Percentiles rank a stretch among this genome's conserved stretches.
Evolutionary conservation across 2,329 filamentous ascomycete species (phyloP).

Genomic region (Plenodomus lindquistii): DNA sequence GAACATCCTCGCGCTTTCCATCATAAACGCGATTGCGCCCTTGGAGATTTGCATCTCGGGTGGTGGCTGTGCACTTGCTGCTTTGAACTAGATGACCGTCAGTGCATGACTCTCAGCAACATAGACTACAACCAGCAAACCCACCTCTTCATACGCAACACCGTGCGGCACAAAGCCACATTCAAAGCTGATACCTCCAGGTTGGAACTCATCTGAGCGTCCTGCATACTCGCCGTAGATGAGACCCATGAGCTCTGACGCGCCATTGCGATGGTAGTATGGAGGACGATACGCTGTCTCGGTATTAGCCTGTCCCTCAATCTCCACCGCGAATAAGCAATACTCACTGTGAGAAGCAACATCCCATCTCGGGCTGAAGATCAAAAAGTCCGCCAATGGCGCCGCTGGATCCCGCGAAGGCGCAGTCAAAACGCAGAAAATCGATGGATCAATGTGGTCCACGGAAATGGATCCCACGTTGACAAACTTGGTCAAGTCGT

Average conservation of each 20-base stretch:
- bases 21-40: constrained; percentile 67
- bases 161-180: constrained; percentile 73
- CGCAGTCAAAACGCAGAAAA: constrained; percentile 70
- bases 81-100: constrained; percentile 47
- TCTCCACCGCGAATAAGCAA: neutral
- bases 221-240: constrained; percentile 62
- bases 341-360: constrained; percentile 57
- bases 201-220: constrained; percentile 58
- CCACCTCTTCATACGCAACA: constrained; percentile 56
- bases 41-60: constrained; percentile 46
- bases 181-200: constrained; percentile 66
- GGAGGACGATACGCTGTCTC: constrained; percentile 47
- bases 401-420: constrained; percentile 62
- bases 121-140: neutral
- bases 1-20: constrained; percentile 54
- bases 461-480: constrained; percentile 73
- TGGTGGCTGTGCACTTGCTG: constrained; percentile 55
- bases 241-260: constrained; percentile 69
- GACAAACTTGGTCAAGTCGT: constrained; percentile 77
- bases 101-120: neutral
- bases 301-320: neutral
- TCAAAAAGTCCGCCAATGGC: constrained; percentile 67
- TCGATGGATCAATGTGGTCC: constrained; percentile 78
- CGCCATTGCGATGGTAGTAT: constrained; percentile 67
- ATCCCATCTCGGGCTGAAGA: constrained; percentile 68